Evolutionary conservation across 2,329 filamentous ascomycete species (phyloP), one percentile per base, ranked within the genome.

Genomic region (Colletotrichum zoysiae): DNA sequence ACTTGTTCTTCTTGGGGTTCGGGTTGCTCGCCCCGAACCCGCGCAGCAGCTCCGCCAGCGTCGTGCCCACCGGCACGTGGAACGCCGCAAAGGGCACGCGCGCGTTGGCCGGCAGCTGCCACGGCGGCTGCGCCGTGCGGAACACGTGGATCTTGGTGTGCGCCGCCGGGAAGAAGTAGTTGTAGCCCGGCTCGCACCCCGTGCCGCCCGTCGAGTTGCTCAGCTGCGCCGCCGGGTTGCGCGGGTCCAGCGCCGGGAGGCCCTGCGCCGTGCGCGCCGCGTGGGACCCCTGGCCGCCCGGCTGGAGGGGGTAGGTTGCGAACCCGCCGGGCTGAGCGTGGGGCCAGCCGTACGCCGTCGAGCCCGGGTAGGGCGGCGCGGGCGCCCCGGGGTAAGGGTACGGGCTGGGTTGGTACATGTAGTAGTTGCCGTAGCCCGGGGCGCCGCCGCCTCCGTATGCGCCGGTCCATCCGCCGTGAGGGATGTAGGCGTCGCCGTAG

Each of bases 61-160:
- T 88, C 1, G 86, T 86, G 64, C 81, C 85, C 46, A 81, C 82
- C 0, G 90, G 88, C 0, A 90, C 86, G 59, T 88, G 85, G 40
- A 85, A 82, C 0, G 86, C 84, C 61, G 84, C 81, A 76, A 88
- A 88, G 0, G 81, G 77, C 46, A 88, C 81, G 73, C 79, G 77
- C 42, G 80, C 82, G 61, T 81, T 83, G 26, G 79, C 76, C 0
- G 79, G 83, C 8, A 85, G 78, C 74, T 86, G 84, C 89, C 89
- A 91, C 0, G 89, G 89, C 0, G 86, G 82, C 0, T 78, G 82
- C 20, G 79, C 75, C 11, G 84, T 84, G 74, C 85, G 86, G 78
- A 92, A 84, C 3, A 91, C 82, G 75, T 91, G 88, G 8, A 91
- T 81, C 74, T 88, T 90, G 40, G 87, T 88, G 78, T 91, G 87